Evolutionary conservation across 768 basidiomycete genomes (phyloP), one percentile per base, ranked within the genome.

Genomic region (Hydnomerulius pinastri): DNA sequence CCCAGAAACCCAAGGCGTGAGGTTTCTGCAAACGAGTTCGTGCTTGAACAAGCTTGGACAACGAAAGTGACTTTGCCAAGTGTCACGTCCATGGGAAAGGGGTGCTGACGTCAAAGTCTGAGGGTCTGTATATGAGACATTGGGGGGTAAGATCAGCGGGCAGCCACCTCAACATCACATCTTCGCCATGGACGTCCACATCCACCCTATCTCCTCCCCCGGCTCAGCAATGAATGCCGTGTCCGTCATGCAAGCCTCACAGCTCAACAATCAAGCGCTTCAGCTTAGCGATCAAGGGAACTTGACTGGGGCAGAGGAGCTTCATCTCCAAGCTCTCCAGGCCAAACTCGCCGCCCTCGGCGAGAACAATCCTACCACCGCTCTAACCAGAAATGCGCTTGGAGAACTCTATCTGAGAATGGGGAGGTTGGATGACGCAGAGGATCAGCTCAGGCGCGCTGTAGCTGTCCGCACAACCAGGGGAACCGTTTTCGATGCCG

Each of bases 391-490:
- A 42, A 71, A 74, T 46, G 63, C 60, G 15, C 58, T 76, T 1
- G 74, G 67, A 27, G 71, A 74, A 48, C 49, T 71, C 3, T 71
- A 73, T 47, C 58, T 70, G n/a, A 60, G 61, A 36, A 64, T 69
- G 60, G 65, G 57, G 23, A 67, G 60, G 25, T 54, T 72, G 13
- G 67, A 67, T 42, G 67, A 73, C 6, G 73, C 75, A 0, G 71
- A 75, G 56, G 62, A 60, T 4, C 65, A 73, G 46, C 58, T 75
- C 11, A 58, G 56, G 23, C 63, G 67, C 48, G 72, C 70, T 6
- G 28, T 70, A 20, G 29, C 44, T 4, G 57, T 73, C 13, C 60
- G 72, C 46, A 58, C 53, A 17, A 54, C 32, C 23, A 25, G 15
- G 8, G 63, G 63, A 2, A 49, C 59, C 17, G 46, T 58, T 13